Base-by-base conservation (phyloP, 192 early-diverging fungal genomes). In the Lobosporangium transversale region DNA sequence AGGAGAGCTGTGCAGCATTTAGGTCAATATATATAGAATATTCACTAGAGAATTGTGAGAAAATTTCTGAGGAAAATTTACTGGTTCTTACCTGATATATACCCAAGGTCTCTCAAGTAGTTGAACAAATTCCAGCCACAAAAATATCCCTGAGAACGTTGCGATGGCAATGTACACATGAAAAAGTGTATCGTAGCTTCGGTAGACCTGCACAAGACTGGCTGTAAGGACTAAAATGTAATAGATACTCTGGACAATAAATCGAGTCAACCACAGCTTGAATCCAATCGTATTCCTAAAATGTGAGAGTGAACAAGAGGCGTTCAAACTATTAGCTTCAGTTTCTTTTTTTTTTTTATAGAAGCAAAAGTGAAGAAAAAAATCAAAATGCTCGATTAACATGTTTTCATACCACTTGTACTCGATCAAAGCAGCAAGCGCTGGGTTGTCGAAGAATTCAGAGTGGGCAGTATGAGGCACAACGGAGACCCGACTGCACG, bases 251-350 rank as follows among this genome's bases (percentile, higher is more conserved):
- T 65, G 53, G 20, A n/a, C 8, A 12, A 55, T 12, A 53, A 65
- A 65, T 31, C 62, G 62, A 26, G 37, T 15, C 27, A 65, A 26
- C 53, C 62, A 65, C 42, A 47, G 47, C 5, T 55, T 4, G 31
- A 18, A 65, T 51, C 62, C 62, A 15, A 65, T 45, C 30, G 36
- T 47, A 23, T 65, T 65, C 62, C 62, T 65, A 65, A 4, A 53
- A 6, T 49, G 58, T 27, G 31, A 24, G 12, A 61, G 31, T 4
- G 1, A 35, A 26, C 2, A 6, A 29, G n/a, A n/a, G n/a, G n/a
- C n/a, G n/a, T n/a, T n/a, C n/a, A n/a, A n/a, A n/a, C n/a, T n/a
- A n/a, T n/a, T n/a, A n/a, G n/a, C n/a, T n/a, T n/a, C n/a, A 40
- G 37, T 40, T 14, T 40, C 37, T 40, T 7, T 35, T 20, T 3